Evolutionary conservation across 805 yeast species (phyloP).

Genomic region (Myxozyma melibiosi): DNA sequence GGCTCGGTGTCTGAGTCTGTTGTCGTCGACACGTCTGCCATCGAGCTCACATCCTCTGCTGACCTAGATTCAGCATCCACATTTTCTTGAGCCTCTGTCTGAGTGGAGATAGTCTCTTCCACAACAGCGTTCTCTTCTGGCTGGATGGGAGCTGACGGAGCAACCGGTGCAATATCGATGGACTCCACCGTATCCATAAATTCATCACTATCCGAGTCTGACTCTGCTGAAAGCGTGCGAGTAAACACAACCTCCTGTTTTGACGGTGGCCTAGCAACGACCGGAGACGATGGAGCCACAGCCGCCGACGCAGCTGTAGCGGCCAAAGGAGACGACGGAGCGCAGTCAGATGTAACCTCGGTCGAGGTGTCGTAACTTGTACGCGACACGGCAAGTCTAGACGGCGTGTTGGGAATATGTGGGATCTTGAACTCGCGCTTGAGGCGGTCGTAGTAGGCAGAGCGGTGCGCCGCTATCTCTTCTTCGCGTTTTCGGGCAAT

Average conservation of each 20-base stretch:
- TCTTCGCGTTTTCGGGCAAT: background rate
- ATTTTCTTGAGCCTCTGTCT: no score
- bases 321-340: background rate
- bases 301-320: background rate
- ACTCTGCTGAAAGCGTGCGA: background rate
- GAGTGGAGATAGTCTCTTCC: no score
- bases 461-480: background rate
- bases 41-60: no score
- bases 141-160: no score
- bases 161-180: background rate
- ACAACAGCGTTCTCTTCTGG: no score
- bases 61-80: no score
- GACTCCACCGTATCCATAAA: conserved; percentile 25
- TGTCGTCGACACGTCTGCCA: background rate
- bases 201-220: conserved; percentile 17
- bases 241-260: no score
- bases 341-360: conserved; percentile 13
- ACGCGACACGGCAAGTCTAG: conserved; percentile 23
- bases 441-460: background rate
- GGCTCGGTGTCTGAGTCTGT: background rate
- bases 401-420: conserved; percentile 27
- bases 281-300: background rate
- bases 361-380: conserved; percentile 29
- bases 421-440: conserved; percentile 3
- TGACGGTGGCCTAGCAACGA: no score